Percentiles rank a stretch among this genome's conserved stretches.
These are phyloP conservation scores for Fusarium sp. DNA, from an alignment of 2,329 filamentous ascomycete genomes.

Conservation along the genomic window DNA sequence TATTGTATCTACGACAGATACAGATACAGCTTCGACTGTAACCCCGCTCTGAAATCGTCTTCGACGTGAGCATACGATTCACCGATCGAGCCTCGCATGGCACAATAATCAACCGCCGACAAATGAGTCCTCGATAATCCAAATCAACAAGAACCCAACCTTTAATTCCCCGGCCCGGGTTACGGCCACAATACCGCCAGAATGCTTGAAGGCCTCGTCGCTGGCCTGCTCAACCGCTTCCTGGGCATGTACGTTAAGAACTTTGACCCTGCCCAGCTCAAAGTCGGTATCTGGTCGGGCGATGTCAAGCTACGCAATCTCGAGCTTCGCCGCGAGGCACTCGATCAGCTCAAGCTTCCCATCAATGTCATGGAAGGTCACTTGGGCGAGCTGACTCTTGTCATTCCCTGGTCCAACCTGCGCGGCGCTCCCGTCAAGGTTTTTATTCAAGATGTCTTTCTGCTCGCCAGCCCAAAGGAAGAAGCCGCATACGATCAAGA, in stretches of 20 bases:
- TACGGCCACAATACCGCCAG: conserved; percentile 69
- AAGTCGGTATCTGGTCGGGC: conserved; percentile 98
- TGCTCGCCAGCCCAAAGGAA: conserved; percentile 94
- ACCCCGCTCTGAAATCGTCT: conserved; percentile 15
- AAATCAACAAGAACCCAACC: conserved; percentile 23
- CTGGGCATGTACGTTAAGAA: conserved; percentile 99
- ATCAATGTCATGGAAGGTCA: conserved; percentile 97
- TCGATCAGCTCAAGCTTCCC: conserved; percentile 95
- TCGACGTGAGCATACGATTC: conserved; percentile 9
- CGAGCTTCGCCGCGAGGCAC: conserved; percentile 90
- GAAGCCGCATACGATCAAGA: conserved; percentile 93
- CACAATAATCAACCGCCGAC: conserved; percentile 30
- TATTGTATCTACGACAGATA: neutral
- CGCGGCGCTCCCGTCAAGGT: conserved; percentile 94
- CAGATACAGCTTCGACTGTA: neutral
- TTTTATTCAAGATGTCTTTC: conserved; percentile 95
- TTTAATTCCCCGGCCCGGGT: conserved; percentile 72
- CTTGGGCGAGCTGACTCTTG: conserved; percentile 88
- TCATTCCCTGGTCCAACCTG: conserved; percentile 97
- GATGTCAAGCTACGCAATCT: conserved; percentile 96
- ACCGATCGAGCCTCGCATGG: conserved; percentile 40
- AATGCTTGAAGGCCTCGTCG: conserved; percentile 98
- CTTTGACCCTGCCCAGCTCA: conserved; percentile 97
- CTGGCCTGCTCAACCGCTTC: conserved; percentile 97
- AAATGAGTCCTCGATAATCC: conserved; percentile 41